phyloP scores from a whole-genome alignment of 2,329 filamentous ascomycete species.

The Exserohilum rostratum region DNA sequence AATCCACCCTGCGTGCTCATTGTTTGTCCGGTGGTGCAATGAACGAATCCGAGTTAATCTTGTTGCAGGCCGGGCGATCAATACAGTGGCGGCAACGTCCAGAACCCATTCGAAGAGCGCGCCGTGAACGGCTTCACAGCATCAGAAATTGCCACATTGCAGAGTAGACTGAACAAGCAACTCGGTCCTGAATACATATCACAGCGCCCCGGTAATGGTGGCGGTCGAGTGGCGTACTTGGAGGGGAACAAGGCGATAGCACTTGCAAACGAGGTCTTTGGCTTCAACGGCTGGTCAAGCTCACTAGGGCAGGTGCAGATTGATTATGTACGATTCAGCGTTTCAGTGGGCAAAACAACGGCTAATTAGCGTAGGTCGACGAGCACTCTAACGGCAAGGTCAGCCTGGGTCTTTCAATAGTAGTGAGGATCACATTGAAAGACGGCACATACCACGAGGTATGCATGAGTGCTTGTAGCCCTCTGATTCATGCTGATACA shows the following conservation, averaged over 20 bases:
- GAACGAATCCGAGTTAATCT: conserved; percentile 19
- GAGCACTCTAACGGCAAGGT: conserved; percentile 82
- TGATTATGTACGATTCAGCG: conserved; percentile 71
- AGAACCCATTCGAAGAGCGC: conserved; percentile 83
- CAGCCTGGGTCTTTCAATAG: conserved; percentile 84
- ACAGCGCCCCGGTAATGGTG: conserved; percentile 78
- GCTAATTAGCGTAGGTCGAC: conserved; percentile 64
- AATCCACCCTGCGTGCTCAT: background rate
- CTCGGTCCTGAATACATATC: conserved; percentile 97
- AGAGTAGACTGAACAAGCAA: conserved; percentile 86
- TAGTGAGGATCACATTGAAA: conserved; percentile 84
- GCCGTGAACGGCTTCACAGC: conserved; percentile 83
- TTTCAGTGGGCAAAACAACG: background rate
- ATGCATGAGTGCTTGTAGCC: background rate
- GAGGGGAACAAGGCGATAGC: conserved; percentile 97
- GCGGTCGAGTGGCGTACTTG: conserved; percentile 88
- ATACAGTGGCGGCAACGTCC: conserved; percentile 45
- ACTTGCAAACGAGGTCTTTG: conserved; percentile 92
- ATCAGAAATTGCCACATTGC: conserved; percentile 85
- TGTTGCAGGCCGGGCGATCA: conserved; percentile 46
- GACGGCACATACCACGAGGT: conserved; percentile 95
- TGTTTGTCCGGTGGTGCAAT: background rate
- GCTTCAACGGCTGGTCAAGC: conserved; percentile 97
- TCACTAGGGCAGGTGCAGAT: conserved; percentile 94
- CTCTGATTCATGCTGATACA: conserved; percentile 11